Evolutionary conservation across 1,284 basidiomycete genomes (phyloP).

Genomic region (Apiotrichum akiyoshidainum): DNA sequence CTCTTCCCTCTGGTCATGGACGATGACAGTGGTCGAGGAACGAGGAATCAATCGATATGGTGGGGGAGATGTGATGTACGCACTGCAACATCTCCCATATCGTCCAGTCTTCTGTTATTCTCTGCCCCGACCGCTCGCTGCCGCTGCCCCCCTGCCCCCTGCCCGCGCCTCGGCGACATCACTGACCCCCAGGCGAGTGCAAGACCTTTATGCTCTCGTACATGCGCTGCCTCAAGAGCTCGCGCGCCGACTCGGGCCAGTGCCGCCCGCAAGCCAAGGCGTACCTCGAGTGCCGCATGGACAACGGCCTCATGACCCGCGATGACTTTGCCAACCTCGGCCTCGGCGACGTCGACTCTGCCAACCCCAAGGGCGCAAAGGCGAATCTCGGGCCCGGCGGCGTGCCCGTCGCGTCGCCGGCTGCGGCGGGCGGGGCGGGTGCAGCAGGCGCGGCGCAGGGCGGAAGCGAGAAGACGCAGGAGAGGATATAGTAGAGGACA

Average conservation of each 20-base stretch:
- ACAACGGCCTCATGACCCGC: slow-evolving; percentile 82
- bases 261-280: slow-evolving; percentile 75
- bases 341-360: slow-evolving; percentile 53
- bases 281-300: slow-evolving; percentile 91
- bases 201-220: slow-evolving; percentile 82
- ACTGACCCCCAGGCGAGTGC: slow-evolving; percentile 66
- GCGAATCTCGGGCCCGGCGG: not conserved
- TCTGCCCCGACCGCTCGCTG: not conserved
- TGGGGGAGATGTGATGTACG: no score
- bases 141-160: not conserved
- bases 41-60: no score
- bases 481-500: slow-evolving; percentile 10
- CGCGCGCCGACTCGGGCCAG: slow-evolving; percentile 71
- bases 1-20: no score
- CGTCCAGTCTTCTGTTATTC: not conserved
- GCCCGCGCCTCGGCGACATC: not conserved
- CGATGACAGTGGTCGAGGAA: no score
- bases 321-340: slow-evolving; percentile 87
- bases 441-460: not conserved
- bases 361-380: not conserved
- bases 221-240: slow-evolving; percentile 75
- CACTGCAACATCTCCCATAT: no score
- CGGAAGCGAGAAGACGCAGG: not conserved
- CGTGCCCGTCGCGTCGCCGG: not conserved
- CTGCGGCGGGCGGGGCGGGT: not conserved